Evolutionary conservation across 352 stramenopile genomes (phyloP), one percentile per base, ranked within the genome.

Genomic region (Lagenidium giganteum): DNA sequence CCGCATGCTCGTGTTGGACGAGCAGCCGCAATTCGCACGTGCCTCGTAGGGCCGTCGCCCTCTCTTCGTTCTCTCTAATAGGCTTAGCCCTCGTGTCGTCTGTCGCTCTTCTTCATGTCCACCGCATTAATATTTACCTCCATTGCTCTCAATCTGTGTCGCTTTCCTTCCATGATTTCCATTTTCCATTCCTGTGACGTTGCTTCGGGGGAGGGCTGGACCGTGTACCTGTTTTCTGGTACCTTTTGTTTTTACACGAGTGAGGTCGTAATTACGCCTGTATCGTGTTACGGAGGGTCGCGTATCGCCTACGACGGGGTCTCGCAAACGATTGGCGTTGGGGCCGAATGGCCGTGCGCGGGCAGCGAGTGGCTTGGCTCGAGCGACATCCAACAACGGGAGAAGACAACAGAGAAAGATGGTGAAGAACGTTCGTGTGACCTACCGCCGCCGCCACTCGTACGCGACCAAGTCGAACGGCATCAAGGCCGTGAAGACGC

Each of bases 391-490:
- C 71, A 57, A 48, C 41, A 83, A 84, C 68, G 68, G 71, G 69
- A 82, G 71, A 85, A 82, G 57, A 75, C 79, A 75, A 77, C 42
- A 61, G 41, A 67, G 64, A 80, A 75, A 46, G 49, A 96, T 96
- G 87, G 82, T 91, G 58, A 91, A 93, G 76, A 95, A 99, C 78
- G 81, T 90, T 63, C 86, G 96, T 67, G 95, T 98, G 62, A 98
- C 91, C 36, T 97, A 97, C 72, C 69, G 78, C 50, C 88, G 92
- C 73, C 88, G 96, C 52, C 96, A 99, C 81, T 96, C 90, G 63
- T 99, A 99, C 81, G 89, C 90, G 59, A 99, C 96, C 63, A 71
- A 71, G 63, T 97, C 84, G 22, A 97, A 98, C 74, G 79, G 76
- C 58, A 89, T 97, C 56, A 83, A 87, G 59, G 76, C 89, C 41